These are phyloP conservation scores for Ceriops decandra DNA, from an alignment of 345 rosid genomes.

Conservation along the genomic window DNA sequence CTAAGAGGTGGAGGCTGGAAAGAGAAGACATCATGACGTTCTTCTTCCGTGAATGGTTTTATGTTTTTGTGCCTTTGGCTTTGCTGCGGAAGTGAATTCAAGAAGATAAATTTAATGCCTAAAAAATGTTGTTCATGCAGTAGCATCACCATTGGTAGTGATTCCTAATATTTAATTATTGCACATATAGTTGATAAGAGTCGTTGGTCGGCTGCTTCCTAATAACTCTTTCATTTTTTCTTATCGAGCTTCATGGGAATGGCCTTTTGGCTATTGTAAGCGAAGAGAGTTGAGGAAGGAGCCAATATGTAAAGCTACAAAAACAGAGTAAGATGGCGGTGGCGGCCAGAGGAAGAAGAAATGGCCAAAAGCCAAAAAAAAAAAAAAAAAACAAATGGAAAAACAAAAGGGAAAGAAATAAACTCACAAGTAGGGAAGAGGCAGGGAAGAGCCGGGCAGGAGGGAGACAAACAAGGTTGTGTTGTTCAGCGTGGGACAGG, in stretches of 20 bases:
- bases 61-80: no score
- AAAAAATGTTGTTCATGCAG: no score
- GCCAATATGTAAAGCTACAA: no score
- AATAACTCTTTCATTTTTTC: not conserved
- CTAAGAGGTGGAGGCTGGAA: slow-evolving; percentile 19
- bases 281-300: not conserved
- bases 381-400: not conserved
- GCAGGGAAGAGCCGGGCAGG: not conserved
- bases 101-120: no score
- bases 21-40: slow-evolving; percentile 1
- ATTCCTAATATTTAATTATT: no score
- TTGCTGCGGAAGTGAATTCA: no score
- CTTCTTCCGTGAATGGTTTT: no score
- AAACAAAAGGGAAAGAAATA: not conserved
- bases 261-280: not conserved
- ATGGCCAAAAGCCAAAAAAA: no score
- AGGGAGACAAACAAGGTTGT: not conserved
- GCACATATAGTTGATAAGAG: no score
- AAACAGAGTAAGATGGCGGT: no score
- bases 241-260: not conserved
- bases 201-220: no score
- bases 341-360: not conserved
- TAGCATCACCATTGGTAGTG: no score
- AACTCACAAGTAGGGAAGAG: slow-evolving; percentile 8
- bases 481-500: not conserved